Base-by-base conservation (phyloP, 2,329 filamentous ascomycete species). In the Fusarium marasasianum region DNA sequence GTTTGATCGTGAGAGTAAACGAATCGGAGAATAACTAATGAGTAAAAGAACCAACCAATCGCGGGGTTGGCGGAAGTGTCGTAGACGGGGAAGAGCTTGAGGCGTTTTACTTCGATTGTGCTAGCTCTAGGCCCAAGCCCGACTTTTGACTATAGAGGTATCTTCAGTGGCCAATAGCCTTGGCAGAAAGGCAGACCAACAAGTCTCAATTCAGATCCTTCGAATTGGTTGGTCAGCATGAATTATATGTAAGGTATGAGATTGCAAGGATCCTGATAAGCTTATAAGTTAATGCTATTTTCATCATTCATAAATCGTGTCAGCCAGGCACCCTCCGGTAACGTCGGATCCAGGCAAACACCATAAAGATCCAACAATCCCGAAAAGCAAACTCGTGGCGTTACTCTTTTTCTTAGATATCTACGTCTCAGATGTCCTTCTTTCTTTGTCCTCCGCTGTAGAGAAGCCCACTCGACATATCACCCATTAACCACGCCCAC, bases 391-490 rank as follows among this genome's bases (percentile, higher is more conserved):
- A 17, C 38, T 24, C 24, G 14, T 40, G 45, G 50, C 13, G 17
- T 38, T 37, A 22, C n/a, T 29, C 7, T 24, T 68, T 40, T 14
- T 11, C 22, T 35, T 5, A 12, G 14, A 12, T 10, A 29, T 24
- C 6, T 18, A 24, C 8, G 18, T 22, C 22, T 62, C 31, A 76
- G 24, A 63, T 33, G 4, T 75, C 63, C 73, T 80, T 76, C 79
- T 82, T 61, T 55, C 68, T 44, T 75, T 77, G 48, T 43, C 59
- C 48, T 47, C 63, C 53, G 43, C 74, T 78, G 31, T 82, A 83
- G 47, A 77, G 65, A 66, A 84, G 63, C 5, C 81, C 82, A 2
- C 77, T 76, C 5, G 78, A 79, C 48, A 83, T 67, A 45, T 76
- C 78, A 0, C 80, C 81, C 60, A 81, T 79, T 62, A 76, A 71